These are phyloP conservation scores for Eremomyces bilateralis DNA, from an alignment of 495 filamentous ascomycete genomes.

Conservation along the genomic window DNA sequence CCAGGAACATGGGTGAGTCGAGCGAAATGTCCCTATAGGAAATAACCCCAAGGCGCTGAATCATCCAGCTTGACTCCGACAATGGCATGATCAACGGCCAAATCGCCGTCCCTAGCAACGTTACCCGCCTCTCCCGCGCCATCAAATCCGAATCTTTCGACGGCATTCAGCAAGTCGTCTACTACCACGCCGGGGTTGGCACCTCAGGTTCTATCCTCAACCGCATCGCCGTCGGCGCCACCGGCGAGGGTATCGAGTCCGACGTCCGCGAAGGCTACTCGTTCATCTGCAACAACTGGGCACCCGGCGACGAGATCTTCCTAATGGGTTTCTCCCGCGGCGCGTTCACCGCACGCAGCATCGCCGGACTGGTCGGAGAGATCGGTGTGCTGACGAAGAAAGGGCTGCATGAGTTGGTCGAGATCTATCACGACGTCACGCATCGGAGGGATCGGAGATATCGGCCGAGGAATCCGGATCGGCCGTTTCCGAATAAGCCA, in stretches of 20 bases:
- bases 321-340: conserved; percentile 52
- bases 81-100: conserved; percentile 15
- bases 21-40: too few species aligned
- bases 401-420: conserved; percentile 40
- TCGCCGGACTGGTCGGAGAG: conserved; percentile 37
- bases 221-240: conserved; percentile 14
- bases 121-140: conserved; percentile 20
- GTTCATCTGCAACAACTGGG: conserved; percentile 45
- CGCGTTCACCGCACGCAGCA: conserved; percentile 46
- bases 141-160: conserved; percentile 18
- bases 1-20: too few species aligned
- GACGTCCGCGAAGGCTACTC: conserved; percentile 45
- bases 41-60: too few species aligned
- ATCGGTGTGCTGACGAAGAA: conserved; percentile 41
- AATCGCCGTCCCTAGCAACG: conserved; percentile 17
- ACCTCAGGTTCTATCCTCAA: conserved; percentile 12
- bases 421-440: conserved; percentile 41
- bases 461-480: conserved; percentile 30
- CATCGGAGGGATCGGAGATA: conserved; percentile 30
- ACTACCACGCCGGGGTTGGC: conserved; percentile 21
- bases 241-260: conserved; percentile 20
- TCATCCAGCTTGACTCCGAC: conserved; percentile 20
- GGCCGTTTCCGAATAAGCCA: conserved; percentile 37
- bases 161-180: conserved; percentile 20
- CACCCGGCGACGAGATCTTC: conserved; percentile 45